Base-by-base conservation (phyloP, 257 asterid species). In the Petunia axillaris region DNA sequence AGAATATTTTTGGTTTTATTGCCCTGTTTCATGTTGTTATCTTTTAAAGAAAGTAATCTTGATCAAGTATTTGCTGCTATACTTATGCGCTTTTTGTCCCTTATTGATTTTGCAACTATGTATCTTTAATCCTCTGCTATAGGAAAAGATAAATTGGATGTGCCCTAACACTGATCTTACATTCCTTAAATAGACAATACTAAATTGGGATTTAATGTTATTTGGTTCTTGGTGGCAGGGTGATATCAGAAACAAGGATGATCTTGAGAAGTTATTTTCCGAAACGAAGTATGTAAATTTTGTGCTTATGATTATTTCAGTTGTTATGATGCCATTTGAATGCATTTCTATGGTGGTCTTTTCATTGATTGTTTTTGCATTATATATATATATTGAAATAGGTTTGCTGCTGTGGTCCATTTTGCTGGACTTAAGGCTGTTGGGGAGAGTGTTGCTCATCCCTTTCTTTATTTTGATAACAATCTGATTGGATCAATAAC, bases 341-440 rank as follows among this genome's bases (percentile, higher is more conserved):
- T 76, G 35, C 44, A 25, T 63, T 16, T 3, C 46, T 25, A 9
- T 37, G 11, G 74, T 60, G 76, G 60, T 78, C 53, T 43, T 57
- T 8, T 67, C 36, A 54, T 52, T 6, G 25, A 60, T n/a, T 37
- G 58, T 71, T 25, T 62, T 63, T 55, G n/a, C n/a, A n/a, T n/a
- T n/a, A n/a, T n/a, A n/a, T n/a, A n/a, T n/a, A n/a, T n/a, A n/a
- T n/a, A 7, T 35, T 44, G 58, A 16, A 39, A 41, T 54, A 95
- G 99, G 88, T 89, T 92, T 89, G 92, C 84, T 82, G 99, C 98
- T 75, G 99, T 95, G 63, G 84, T 95, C 52, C 99, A 95, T 85
- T 95, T 95, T 88, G 99, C 99, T 63, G 98, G 97, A 79, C 98
- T 89, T 64, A 95, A 95, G 88, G 98, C 99, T 81, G 99, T 95